These are phyloP conservation scores for Rhynchospora tenuis DNA, from an alignment of 176 grass and related monocot species.

Conservation along the genomic window DNA sequence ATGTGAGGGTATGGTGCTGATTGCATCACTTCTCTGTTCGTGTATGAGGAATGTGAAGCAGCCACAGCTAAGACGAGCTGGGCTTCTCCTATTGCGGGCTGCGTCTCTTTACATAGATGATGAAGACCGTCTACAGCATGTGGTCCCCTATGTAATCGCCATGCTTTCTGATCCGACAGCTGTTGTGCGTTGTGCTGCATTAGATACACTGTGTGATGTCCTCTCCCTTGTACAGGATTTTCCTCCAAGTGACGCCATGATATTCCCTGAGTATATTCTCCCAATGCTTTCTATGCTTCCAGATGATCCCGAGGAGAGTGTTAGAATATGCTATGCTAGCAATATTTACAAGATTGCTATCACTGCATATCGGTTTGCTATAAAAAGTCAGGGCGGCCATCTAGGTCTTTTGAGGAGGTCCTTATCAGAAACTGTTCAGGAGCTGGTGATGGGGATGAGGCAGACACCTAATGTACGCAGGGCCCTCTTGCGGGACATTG, in stretches of 20 bases:
- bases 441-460: slow-evolving; percentile 88
- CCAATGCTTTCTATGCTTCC: slow-evolving; percentile 96
- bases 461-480: slow-evolving; percentile 80
- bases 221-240: slow-evolving; percentile 87
- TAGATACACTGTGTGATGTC: slow-evolving; percentile 90
- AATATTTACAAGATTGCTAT: slow-evolving; percentile 94
- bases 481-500: slow-evolving; percentile 88
- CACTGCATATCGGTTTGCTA: slow-evolving; percentile 85
- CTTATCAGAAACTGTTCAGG: slow-evolving; percentile 90
- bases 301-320: slow-evolving; percentile 96
- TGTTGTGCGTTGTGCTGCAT: slow-evolving; percentile 90
- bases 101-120: slow-evolving; percentile 86
- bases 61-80: slow-evolving; percentile 75
- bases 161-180: slow-evolving; percentile 93
- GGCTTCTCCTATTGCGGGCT: slow-evolving; percentile 68
- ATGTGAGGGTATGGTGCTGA: slow-evolving; percentile 91
- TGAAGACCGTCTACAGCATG: slow-evolving; percentile 82
- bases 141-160: slow-evolving; percentile 93
- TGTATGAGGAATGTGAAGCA: slow-evolving; percentile 95
- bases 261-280: slow-evolving; percentile 96
- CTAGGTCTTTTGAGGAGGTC: slow-evolving; percentile 64
- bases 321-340: slow-evolving; percentile 93
- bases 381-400: slow-evolving; percentile 43
- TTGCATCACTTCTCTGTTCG: slow-evolving; percentile 90
- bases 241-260: slow-evolving; percentile 90